phyloP scores from a whole-genome alignment of 345 rosid genomes.

The Luvunga scandens region DNA sequence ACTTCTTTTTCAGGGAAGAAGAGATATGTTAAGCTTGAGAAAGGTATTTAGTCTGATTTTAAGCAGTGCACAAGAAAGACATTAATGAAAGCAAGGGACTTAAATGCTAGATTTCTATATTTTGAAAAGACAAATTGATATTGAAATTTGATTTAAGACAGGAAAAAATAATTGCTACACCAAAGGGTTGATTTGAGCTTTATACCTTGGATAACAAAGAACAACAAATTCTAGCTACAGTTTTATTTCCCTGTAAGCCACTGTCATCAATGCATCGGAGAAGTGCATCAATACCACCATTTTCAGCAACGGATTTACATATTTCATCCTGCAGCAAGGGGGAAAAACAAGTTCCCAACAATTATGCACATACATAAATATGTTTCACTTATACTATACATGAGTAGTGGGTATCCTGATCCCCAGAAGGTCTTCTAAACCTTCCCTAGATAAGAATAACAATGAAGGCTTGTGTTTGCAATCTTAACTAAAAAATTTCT shows the following conservation, averaged over 20 bases:
- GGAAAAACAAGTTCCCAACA: neutral
- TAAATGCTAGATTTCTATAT: neutral
- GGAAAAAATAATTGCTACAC: neutral
- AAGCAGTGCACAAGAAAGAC: neutral
- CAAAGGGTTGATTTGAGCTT: neutral
- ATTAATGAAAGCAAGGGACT: neutral
- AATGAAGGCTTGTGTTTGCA: neutral
- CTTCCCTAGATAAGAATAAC: neutral
- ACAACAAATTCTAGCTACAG: conserved; percentile 71
- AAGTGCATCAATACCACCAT: conserved; percentile 78
- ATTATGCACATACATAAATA: neutral
- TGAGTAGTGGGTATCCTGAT: neutral
- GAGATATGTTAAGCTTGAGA: neutral
- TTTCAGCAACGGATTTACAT: conserved; percentile 83
- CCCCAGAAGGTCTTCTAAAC: neutral
- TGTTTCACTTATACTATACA: neutral
- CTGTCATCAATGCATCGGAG: conserved; percentile 75
- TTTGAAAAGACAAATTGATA: neutral
- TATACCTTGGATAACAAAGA: conserved; percentile 76
- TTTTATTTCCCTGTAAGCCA: conserved; percentile 71
- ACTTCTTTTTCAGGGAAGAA: neutral
- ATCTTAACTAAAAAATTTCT: too few species aligned
- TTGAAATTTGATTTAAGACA: neutral
- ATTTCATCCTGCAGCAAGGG: conserved; percentile 63
- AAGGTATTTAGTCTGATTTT: neutral